These are phyloP conservation scores for Remersonia thermophila DNA, from an alignment of 2,329 filamentous ascomycete genomes.

Conservation along the genomic window DNA sequence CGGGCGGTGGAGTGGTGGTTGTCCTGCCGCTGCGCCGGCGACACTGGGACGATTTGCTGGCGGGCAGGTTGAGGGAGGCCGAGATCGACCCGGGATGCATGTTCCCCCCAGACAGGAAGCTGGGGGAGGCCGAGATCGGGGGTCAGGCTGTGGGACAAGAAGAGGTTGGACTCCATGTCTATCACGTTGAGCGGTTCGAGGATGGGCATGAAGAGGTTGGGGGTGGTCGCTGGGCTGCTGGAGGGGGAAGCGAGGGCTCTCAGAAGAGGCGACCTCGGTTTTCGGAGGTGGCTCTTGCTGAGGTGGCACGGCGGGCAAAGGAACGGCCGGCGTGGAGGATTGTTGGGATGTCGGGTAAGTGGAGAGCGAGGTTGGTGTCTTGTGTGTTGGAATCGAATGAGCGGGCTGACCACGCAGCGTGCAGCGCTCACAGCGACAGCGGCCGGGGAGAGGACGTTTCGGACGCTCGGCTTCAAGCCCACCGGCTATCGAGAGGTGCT, in stretches of 20 bases:
- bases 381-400: neutral
- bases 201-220: too few relatives aligned
- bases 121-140: neutral
- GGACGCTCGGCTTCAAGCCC: conserved; percentile 17
- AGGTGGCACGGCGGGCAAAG: conserved; percentile 10
- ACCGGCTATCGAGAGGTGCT: conserved; percentile 23
- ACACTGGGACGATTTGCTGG: conserved; percentile 20
- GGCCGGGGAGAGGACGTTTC: conserved; percentile 19
- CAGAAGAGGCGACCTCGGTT: conserved; percentile 8
- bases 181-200: conserved; percentile 23
- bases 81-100: conserved; percentile 18
- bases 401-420: neutral
- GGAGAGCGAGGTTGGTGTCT: neutral
- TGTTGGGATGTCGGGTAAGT: conserved; percentile 20
- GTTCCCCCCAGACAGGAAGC: conserved; percentile 11
- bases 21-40: conserved; percentile 18
- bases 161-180: conserved; percentile 24
- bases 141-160: neutral
- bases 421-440: conserved; percentile 22
- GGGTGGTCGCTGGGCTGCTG: too few relatives aligned
- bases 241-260: too few relatives aligned
- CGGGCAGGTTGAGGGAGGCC: conserved; percentile 20
- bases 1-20: conserved; percentile 19
- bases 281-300: conserved; percentile 15
- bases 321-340: conserved; percentile 15